A percentile compares a stretch with the other conserved stretches of the same genome.
Evolutionary conservation across 768 basidiomycete species (phyloP).

Genomic region (Suillus luteus): DNA sequence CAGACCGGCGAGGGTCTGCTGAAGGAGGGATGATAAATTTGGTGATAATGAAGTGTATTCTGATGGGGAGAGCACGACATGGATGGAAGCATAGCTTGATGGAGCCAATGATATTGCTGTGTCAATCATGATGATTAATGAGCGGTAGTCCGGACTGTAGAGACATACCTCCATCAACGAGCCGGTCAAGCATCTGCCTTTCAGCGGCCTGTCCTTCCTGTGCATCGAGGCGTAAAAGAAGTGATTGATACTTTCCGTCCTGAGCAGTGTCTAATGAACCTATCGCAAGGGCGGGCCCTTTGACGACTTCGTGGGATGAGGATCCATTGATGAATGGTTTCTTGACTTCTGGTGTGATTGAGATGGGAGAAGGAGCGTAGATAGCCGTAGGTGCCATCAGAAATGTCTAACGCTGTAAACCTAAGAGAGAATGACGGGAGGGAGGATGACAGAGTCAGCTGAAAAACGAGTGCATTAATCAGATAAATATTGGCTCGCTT

Average conservation of each 20-base stretch:
- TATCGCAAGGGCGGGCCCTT: slow-evolving; percentile 66
- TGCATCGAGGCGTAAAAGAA: slow-evolving; percentile 61
- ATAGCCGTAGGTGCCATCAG: slow-evolving; percentile 68
- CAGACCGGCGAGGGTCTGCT: slow-evolving; percentile 61
- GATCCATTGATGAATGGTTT: slow-evolving; percentile 17
- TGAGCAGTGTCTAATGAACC: slow-evolving; percentile 78
- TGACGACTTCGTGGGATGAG: slow-evolving; percentile 7
- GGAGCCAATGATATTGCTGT: slow-evolving; percentile 60
- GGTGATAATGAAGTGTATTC: slow-evolving; percentile 64
- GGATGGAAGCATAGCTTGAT: slow-evolving; percentile 61
- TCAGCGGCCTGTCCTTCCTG: slow-evolving; percentile 54
- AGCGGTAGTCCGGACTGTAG: slow-evolving; percentile 5
- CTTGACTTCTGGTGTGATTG: slow-evolving; percentile 18
- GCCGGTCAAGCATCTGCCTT: slow-evolving; percentile 78
- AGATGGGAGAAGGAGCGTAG: slow-evolving; percentile 28
- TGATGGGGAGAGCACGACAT: slow-evolving; percentile 61
- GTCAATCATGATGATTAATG: slow-evolving; percentile 6
- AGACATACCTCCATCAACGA: slow-evolving; percentile 74
- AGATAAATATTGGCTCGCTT: slow-evolving; percentile 20
- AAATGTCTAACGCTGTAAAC: not conserved
- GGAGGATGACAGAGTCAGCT: slow-evolving; percentile 8
- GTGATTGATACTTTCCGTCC: slow-evolving; percentile 75
- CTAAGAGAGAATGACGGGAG: not conserved
- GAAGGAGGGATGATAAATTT: slow-evolving; percentile 55
- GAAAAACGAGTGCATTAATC: slow-evolving; percentile 20